A percentile compares a stretch with the other conserved stretches of the same genome.
Conservation (phyloP, 108 stramenopile genomes). For the Cyclotella baltica region DNA sequence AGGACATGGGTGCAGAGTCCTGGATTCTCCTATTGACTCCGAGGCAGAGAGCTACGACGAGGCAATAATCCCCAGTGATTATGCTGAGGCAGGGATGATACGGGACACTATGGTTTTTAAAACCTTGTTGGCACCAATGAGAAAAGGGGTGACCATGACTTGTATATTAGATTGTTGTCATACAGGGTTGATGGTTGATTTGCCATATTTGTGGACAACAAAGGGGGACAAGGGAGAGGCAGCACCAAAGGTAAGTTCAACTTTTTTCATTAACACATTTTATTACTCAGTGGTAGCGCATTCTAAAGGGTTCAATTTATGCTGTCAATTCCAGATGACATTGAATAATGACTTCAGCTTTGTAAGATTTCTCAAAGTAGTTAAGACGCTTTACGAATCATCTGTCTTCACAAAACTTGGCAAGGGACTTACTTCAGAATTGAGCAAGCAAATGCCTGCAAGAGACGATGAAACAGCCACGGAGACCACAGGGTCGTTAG, state of each 20-base stretch:
- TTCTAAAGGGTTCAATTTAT: too few species aligned
- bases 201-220: constrained; percentile 85
- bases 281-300: too few species aligned
- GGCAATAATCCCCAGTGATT: constrained; percentile 80
- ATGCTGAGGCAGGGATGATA: constrained; percentile 68
- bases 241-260: constrained; percentile 58
- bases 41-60: constrained; percentile 83
- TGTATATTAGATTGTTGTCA: constrained; percentile 85
- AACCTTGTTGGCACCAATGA: constrained; percentile 84
- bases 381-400: constrained; percentile 87
- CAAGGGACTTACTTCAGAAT: constrained; percentile 36
- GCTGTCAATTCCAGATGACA: constrained; percentile 47
- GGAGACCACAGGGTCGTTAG: constrained; percentile 38
- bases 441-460: constrained; percentile 37
- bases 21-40: constrained; percentile 69
- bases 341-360: constrained; percentile 88
- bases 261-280: neutral
- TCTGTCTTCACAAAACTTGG: constrained; percentile 71
- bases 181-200: constrained; percentile 82
- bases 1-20: constrained; percentile 83
- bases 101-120: constrained; percentile 86
- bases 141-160: constrained; percentile 82
- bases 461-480: constrained; percentile 43
- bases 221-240: constrained; percentile 55
- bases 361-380: constrained; percentile 87